Percentiles rank a stretch among this genome's conserved stretches.
These are phyloP conservation scores for Biscogniauxia marginata DNA, from an alignment of 2,329 filamentous ascomycete genomes.

Conservation along the genomic window DNA sequence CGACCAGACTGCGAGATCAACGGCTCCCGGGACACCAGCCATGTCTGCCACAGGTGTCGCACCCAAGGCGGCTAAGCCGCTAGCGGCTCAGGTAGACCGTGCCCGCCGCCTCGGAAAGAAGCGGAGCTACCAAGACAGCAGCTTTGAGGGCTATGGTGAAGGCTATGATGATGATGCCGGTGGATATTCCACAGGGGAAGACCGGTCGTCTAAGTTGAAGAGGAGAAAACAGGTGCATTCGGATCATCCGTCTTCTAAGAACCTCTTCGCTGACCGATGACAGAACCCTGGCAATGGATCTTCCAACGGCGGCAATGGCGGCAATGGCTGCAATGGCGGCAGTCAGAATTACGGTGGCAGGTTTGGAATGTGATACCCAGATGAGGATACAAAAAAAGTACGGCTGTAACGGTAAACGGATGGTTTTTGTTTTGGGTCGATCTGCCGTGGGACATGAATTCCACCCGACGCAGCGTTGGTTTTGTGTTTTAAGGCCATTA, in stretches of 20 bases:
- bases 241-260: slow-evolving; percentile 27
- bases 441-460: background rate
- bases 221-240: slow-evolving; percentile 63
- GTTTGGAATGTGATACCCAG: slow-evolving; percentile 55
- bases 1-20: slow-evolving; percentile 44
- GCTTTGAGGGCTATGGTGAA: slow-evolving; percentile 73
- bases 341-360: slow-evolving; percentile 57
- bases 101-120: slow-evolving; percentile 69
- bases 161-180: slow-evolving; percentile 68
- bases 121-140: slow-evolving; percentile 71
- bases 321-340: slow-evolving; percentile 27
- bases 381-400: slow-evolving; percentile 14
- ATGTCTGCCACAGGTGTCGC: slow-evolving; percentile 33
- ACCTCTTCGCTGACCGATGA: slow-evolving; percentile 40
- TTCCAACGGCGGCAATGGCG: slow-evolving; percentile 34
- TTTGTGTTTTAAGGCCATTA: slow-evolving; percentile 7
- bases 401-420: slow-evolving; percentile 21
- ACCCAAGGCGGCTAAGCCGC: slow-evolving; percentile 30
- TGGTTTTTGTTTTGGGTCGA: slow-evolving; percentile 7
- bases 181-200: slow-evolving; percentile 71
- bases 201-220: slow-evolving; percentile 53
- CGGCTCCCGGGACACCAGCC: slow-evolving; percentile 53
- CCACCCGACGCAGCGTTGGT: background rate
- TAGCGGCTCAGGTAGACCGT: slow-evolving; percentile 48
- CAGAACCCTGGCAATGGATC: slow-evolving; percentile 48